Base-by-base conservation (phyloP, 2,329 filamentous ascomycete species). In the Colletotrichum neosansevieriae region DNA sequence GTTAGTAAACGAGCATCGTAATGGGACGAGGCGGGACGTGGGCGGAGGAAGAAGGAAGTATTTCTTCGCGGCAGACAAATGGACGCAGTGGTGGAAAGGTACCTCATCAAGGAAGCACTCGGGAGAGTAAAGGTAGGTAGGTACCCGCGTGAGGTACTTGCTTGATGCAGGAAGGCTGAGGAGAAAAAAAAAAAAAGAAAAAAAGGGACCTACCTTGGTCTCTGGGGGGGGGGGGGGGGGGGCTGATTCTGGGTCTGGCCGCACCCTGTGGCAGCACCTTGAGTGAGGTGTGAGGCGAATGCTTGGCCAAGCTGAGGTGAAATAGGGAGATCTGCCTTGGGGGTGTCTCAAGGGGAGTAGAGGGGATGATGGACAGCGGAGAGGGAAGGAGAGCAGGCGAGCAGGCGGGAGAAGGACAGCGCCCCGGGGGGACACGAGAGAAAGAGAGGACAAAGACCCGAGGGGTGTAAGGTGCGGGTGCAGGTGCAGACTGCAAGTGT, bases 1-100 rank as follows among this genome's bases (percentile, higher is more conserved):
- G 61, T 69, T 69, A 59, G 61, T 68, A 65, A 68, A 68, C 54
- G 66, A 65, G 61, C 54, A 68, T 66, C 61, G 56, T 59, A 66
- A 68, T 65, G 61, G 58, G 38, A 40, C 45, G 60, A 45, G 56
- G 38, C 40, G 59, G 56, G 59, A 67, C 54, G 53, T 62, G 60
- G 54, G 60, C 60, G 60, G 40, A 24, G 53, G 65, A 66, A 47
- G 24, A 11, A 63, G 56, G 12, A 66, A 54, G 38, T 49, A 63
- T 29, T 42, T 57, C 19, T 40, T 57, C 51, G 32, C 49, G 15
- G 49, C 4, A 51, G 24, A 19, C 2, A 24, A 2, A 24, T 9
- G 7, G 29, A 29, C 6, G 29, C 29, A 29, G 29, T 24, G 29
- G 47, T 50, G 29, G n/a, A 51, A 1, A 17, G 15, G 49, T 51